These are phyloP conservation scores for Aspergillus fumigatus DNA, from an alignment of 2,329 filamentous ascomycete species.

Conservation along the genomic window DNA sequence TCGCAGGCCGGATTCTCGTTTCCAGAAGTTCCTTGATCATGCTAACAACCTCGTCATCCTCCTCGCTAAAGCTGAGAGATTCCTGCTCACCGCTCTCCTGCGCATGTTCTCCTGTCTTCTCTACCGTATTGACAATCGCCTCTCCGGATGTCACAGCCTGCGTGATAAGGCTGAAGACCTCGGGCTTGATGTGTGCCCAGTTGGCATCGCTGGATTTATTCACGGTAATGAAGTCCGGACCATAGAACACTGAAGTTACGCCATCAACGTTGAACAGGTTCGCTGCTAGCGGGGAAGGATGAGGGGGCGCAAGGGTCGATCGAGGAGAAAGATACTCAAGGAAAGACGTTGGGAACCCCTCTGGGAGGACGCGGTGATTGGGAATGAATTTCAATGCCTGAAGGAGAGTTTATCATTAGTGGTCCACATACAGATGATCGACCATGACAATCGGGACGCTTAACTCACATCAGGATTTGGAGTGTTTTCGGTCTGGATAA, in stretches of 20 bases:
- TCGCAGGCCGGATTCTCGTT: conserved; percentile 88
- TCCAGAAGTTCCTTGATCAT: conserved; percentile 99
- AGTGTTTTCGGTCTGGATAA: conserved; percentile 94
- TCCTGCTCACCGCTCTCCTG: conserved; percentile 54
- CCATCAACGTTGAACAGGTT: conserved; percentile 91
- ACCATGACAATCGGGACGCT: background rate
- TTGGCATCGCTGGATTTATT: conserved; percentile 83
- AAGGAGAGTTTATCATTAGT: background rate
- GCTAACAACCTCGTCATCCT: conserved; percentile 88
- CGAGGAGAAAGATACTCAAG: conserved; percentile 90
- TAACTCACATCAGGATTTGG: conserved; percentile 77
- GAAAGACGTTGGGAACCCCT: conserved; percentile 67
- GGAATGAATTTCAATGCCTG: conserved; percentile 87
- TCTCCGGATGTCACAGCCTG: conserved; percentile 84
- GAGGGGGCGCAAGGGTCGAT: conserved; percentile 78
- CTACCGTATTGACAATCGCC: conserved; percentile 68
- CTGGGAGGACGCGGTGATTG: conserved; percentile 78
- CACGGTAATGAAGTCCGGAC: conserved; percentile 91
- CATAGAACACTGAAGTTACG: conserved; percentile 92
- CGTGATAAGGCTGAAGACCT: conserved; percentile 92
- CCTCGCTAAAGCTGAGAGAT: conserved; percentile 76
- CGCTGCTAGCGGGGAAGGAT: conserved; percentile 86
- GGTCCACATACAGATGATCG: background rate
- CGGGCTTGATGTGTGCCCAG: conserved; percentile 93
- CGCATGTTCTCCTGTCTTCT: conserved; percentile 54